Evolutionary conservation across 306 rosid genomes (phyloP).

Genomic region (Lagenaria siceraria): DNA sequence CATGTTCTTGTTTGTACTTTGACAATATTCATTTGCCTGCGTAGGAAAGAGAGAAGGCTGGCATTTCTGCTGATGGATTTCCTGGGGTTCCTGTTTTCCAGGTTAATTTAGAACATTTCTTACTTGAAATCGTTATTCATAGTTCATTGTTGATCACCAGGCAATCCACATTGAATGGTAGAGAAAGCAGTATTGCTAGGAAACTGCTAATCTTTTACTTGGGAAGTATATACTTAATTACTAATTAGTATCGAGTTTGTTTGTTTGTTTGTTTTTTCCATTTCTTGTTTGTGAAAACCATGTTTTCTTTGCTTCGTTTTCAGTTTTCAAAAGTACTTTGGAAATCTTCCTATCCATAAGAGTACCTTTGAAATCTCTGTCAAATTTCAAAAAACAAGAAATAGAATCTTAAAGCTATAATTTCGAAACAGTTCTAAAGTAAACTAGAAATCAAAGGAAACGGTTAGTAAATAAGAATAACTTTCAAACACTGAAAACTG

Average conservation of each 20-base stretch:
- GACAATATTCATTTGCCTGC: conserved; percentile 3
- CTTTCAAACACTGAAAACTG: background rate
- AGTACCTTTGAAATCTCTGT: background rate
- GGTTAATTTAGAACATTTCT: conserved; percentile 36
- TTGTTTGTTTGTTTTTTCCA: background rate
- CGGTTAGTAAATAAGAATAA: background rate
- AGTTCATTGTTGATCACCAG: background rate
- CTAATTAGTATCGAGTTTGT: background rate
- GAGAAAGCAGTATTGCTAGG: background rate
- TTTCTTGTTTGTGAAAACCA: background rate
- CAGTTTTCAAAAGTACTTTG: background rate
- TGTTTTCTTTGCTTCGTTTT: background rate
- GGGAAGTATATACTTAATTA: background rate
- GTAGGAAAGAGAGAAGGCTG: conserved; percentile 68
- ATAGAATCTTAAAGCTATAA: background rate
- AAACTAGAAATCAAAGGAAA: background rate
- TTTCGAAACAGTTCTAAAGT: background rate
- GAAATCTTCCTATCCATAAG: background rate
- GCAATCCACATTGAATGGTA: background rate
- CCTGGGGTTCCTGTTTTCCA: conserved; percentile 86
- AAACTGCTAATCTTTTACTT: background rate
- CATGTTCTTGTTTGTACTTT: background rate
- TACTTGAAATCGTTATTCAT: conserved; percentile 1
- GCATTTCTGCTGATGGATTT: conserved; percentile 45
- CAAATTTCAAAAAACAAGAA: background rate